Evolutionary conservation across 2,329 filamentous ascomycete genomes (phyloP).

Genomic region (Venturia oleaginea): DNA sequence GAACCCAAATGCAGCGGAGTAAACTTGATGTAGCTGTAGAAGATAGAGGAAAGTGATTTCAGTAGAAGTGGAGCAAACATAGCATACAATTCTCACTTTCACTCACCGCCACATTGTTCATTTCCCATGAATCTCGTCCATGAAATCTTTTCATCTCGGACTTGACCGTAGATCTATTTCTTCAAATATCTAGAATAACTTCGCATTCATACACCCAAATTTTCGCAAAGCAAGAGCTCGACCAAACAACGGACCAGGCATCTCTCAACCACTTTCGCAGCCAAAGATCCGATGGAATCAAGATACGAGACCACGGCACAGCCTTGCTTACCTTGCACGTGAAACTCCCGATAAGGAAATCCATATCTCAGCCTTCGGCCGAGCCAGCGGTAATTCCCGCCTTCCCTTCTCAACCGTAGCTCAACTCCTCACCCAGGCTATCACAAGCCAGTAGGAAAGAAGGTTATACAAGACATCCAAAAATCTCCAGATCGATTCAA

Average conservation of each 20-base stretch:
- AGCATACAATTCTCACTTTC: too few species aligned
- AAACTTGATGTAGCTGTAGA: too few species aligned
- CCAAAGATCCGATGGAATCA: not conserved
- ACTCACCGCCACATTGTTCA: too few species aligned
- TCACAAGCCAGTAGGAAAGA: not conserved
- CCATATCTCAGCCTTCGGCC: not conserved
- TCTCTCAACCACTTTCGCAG: not conserved
- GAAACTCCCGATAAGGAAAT: not conserved
- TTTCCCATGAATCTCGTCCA: too few species aligned
- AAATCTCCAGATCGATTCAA: not conserved
- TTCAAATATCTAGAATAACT: too few species aligned
- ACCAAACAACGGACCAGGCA: not conserved
- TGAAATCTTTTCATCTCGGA: not conserved
- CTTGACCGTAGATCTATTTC: not conserved
- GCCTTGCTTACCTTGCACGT: not conserved
- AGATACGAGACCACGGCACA: not conserved
- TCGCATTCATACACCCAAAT: not conserved
- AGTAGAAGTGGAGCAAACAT: too few species aligned
- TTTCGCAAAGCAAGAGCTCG: not conserved
- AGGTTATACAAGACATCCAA: not conserved
- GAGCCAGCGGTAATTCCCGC: not conserved
- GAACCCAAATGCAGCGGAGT: too few species aligned
- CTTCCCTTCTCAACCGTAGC: not conserved
- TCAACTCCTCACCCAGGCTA: not conserved
- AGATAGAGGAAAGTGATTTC: too few species aligned